Percentiles rank a stretch among this genome's conserved stretches.
Evolutionary conservation across 345 rosid species (phyloP).

Genomic region (Acer campestre): DNA sequence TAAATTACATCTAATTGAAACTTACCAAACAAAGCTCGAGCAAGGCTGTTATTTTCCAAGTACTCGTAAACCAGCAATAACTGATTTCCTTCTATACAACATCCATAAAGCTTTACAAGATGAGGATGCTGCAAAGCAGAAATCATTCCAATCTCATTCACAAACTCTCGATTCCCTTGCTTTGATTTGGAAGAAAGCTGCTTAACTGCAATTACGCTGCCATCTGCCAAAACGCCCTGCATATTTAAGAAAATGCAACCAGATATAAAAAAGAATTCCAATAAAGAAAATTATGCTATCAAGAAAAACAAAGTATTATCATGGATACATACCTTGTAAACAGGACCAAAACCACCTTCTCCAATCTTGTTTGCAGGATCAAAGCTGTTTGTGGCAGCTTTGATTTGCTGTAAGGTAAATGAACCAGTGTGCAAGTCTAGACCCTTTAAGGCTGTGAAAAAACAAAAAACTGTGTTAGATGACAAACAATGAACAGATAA

Average conservation of each 20-base stretch:
- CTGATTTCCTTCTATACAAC: slow-evolving; percentile 66
- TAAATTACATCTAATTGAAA: not conserved
- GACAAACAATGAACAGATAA: too few species aligned
- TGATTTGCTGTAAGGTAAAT: slow-evolving; percentile 25
- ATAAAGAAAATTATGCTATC: not conserved
- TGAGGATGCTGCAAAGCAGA: slow-evolving; percentile 64
- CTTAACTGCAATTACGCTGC: slow-evolving; percentile 60
- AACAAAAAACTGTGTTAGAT: not conserved
- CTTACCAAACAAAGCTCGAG: slow-evolving; percentile 63
- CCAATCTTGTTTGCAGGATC: slow-evolving; percentile 34
- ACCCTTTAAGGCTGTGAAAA: slow-evolving; percentile 24
- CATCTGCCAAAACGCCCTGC: slow-evolving; percentile 60
- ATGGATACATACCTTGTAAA: slow-evolving; percentile 25
- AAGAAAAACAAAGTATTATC: not conserved
- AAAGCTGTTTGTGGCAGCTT: slow-evolving; percentile 38
- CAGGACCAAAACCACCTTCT: slow-evolving; percentile 44
- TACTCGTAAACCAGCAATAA: slow-evolving; percentile 66
- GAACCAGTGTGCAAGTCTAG: slow-evolving; percentile 28
- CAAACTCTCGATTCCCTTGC: slow-evolving; percentile 71
- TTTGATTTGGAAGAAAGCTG: slow-evolving; percentile 67
- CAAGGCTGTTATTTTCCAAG: slow-evolving; percentile 72
- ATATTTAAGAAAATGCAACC: slow-evolving; percentile 3
- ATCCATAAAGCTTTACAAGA: slow-evolving; percentile 68
- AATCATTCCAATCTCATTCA: slow-evolving; percentile 63
- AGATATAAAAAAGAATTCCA: not conserved